These are phyloP conservation scores for Hirsutella rhossiliensis DNA, from an alignment of 2,329 filamentous ascomycete species.

Conservation along the genomic window DNA sequence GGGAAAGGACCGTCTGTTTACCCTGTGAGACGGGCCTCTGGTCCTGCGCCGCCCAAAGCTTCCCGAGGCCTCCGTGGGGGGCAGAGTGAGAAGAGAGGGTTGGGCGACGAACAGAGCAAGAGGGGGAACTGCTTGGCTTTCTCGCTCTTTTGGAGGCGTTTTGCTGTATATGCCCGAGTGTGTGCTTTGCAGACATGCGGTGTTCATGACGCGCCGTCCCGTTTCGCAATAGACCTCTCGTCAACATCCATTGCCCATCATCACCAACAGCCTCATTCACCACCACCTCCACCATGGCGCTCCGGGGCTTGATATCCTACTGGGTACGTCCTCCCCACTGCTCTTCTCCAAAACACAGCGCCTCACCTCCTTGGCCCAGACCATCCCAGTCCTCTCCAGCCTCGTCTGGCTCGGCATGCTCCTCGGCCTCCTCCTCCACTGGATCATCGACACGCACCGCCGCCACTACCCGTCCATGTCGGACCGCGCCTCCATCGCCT, in stretches of 20 bases:
- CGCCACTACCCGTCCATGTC: constrained; percentile 50
- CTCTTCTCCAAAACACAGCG: not conserved
- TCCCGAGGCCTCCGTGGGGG: too few species aligned
- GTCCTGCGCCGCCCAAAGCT: too few species aligned
- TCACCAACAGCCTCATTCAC: not conserved
- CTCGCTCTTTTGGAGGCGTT: not conserved
- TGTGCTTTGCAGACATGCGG: too few species aligned
- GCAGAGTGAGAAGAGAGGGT: too few species aligned
- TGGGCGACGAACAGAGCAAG: too few species aligned
- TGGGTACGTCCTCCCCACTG: not conserved
- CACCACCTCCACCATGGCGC: not conserved
- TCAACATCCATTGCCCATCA: not conserved
- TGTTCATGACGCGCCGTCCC: too few species aligned
- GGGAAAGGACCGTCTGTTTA: too few species aligned
- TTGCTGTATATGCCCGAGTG: too few species aligned
- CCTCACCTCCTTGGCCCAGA: constrained; percentile 21
- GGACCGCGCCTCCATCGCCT: constrained; percentile 47
- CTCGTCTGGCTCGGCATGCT: constrained; percentile 55
- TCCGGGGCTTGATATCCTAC: not conserved
- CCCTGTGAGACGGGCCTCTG: too few species aligned
- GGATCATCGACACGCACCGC: constrained; percentile 44
- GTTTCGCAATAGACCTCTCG: too few species aligned
- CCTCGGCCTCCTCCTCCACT: constrained; percentile 58
- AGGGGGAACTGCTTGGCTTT: not conserved
- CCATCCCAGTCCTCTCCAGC: constrained; percentile 58